phyloP scores from a whole-genome alignment of 257 asterid species.

The Echium plantagineum region DNA sequence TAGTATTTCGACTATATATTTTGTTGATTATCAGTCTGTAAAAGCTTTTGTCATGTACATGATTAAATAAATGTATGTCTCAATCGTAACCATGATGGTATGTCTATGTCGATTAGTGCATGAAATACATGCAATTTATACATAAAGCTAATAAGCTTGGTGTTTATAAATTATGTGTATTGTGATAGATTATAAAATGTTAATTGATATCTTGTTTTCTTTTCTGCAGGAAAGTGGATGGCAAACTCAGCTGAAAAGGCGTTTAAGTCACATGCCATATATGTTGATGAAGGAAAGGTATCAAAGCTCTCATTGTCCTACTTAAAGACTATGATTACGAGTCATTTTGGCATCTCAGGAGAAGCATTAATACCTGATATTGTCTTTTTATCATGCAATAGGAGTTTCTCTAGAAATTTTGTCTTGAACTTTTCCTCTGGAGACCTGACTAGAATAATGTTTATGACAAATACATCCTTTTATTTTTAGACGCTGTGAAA shows the following conservation, averaged over 20 bases:
- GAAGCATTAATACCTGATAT: background rate
- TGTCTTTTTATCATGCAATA: background rate
- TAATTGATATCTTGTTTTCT: background rate
- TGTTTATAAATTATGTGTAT: background rate
- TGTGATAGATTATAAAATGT: background rate
- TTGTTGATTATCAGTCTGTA: too few relatives aligned
- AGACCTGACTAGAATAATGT: background rate
- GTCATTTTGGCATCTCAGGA: background rate
- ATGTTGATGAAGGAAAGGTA: slow-evolving; percentile 31
- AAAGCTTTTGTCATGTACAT: too few relatives aligned
- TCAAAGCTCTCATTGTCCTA: background rate
- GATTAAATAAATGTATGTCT: too few relatives aligned
- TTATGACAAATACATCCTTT: background rate
- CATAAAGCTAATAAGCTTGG: background rate
- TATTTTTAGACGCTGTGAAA: background rate
- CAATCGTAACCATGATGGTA: too few relatives aligned
- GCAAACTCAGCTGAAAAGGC: slow-evolving; percentile 38
- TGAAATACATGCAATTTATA: too few relatives aligned
- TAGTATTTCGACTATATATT: too few relatives aligned
- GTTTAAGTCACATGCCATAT: slow-evolving; percentile 33
- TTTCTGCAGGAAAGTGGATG: slow-evolving; percentile 39
- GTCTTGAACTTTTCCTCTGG: background rate
- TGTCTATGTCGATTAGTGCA: background rate
- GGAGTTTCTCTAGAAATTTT: background rate
- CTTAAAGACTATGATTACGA: background rate